A percentile compares a stretch with the other conserved stretches of the same genome.
These are phyloP conservation scores for Debaryomyces fabryi DNA, from an alignment of 1,139 yeast species.

Conservation along the genomic window DNA sequence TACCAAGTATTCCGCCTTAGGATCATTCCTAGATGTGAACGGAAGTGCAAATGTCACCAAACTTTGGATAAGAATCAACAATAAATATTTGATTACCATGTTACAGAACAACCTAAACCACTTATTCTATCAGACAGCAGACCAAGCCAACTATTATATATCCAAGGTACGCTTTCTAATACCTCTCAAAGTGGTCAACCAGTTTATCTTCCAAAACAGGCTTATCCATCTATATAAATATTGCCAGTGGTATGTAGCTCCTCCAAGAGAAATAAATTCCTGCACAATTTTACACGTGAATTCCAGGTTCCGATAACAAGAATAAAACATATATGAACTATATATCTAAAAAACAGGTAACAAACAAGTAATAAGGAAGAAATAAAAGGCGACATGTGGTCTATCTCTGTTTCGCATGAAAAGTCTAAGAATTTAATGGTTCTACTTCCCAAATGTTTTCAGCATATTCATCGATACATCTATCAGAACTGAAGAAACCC, in stretches of 20 bases:
- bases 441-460: constrained; percentile 92
- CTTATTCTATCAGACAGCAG: background rate
- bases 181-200: background rate
- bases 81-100: constrained; percentile 9
- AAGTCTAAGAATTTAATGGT: constrained; percentile 45
- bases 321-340: background rate
- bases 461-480: constrained; percentile 92
- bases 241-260: constrained; percentile 2
- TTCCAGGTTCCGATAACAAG: background rate
- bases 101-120: background rate
- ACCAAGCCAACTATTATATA: background rate
- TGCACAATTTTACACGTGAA: constrained; percentile 5
- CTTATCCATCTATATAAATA: background rate
- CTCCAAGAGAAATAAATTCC: background rate
- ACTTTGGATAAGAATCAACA: constrained; percentile 9
- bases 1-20: constrained; percentile 36
- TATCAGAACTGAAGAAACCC: constrained; percentile 91
- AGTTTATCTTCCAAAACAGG: background rate
- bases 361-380: background rate
- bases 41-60: constrained; percentile 23
- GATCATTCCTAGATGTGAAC: constrained; percentile 20
- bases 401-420: background rate
- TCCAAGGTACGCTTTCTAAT: background rate
- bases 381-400: background rate
- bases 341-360: background rate